Conservation (phyloP, 2,329 filamentous ascomycete species). For the Cercospora zeae-maydis region DNA sequence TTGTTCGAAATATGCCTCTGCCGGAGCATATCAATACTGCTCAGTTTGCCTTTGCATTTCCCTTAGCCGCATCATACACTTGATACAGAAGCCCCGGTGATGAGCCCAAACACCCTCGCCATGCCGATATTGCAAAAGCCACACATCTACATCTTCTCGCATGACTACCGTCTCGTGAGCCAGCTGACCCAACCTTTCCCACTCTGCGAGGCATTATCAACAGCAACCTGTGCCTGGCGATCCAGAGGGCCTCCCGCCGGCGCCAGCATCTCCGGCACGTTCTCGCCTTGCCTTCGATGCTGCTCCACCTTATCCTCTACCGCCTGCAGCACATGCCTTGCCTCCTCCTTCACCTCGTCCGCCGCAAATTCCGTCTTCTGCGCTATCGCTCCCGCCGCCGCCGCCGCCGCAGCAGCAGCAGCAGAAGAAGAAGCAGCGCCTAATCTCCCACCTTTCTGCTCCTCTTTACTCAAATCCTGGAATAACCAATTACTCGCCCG, state of each 20-base stretch:
- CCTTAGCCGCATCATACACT: neutral
- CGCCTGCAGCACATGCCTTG: slow-evolving; percentile 33
- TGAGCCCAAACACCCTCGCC: slow-evolving; percentile 3
- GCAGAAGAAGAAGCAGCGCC: slow-evolving; percentile 26
- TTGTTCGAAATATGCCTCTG: neutral
- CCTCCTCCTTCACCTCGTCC: slow-evolving; percentile 13
- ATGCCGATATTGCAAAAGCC: slow-evolving; percentile 12
- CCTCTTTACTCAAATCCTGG: slow-evolving; percentile 36
- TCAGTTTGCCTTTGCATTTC: neutral
- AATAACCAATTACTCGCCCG: slow-evolving; percentile 35
- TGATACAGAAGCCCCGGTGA: neutral
- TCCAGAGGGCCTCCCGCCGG: slow-evolving; percentile 46
- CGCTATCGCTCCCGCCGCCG: slow-evolving; percentile 8
- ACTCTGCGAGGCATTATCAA: slow-evolving; percentile 36
- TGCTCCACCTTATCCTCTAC: slow-evolving; percentile 35
- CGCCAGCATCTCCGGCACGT: slow-evolving; percentile 27
- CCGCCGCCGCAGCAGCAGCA: slow-evolving; percentile 4
- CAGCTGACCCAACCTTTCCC: slow-evolving; percentile 48
- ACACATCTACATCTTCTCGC: neutral
- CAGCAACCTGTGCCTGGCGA: slow-evolving; percentile 43
- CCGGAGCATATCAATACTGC: neutral
- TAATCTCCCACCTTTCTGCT: slow-evolving; percentile 38
- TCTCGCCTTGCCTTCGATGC: slow-evolving; percentile 30
- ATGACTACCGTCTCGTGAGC: slow-evolving; percentile 37
- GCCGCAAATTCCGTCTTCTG: neutral